Conservation (phyloP, 257 asterid species). For the Verbascum thapsus region DNA sequence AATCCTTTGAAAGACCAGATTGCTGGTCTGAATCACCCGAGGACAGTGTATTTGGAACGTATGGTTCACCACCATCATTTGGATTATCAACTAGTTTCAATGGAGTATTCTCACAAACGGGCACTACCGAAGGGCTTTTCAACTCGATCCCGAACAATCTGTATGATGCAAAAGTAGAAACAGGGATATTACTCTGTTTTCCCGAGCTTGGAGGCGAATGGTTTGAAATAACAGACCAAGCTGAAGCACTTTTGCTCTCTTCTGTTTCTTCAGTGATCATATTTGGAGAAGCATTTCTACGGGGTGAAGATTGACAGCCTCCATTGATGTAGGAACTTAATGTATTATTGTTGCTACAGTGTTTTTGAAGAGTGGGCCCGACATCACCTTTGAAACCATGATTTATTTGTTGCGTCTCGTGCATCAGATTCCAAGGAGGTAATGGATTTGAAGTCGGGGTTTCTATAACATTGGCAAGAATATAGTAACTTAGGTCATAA, state of each 20-base stretch:
- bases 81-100: constrained; percentile 35
- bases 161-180: constrained; percentile 44
- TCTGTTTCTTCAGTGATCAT: constrained; percentile 53
- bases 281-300: constrained; percentile 39
- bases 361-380: constrained; percentile 22
- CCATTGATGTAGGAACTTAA: constrained; percentile 25
- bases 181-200: constrained; percentile 36
- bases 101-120: constrained; percentile 34
- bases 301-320: constrained; percentile 31
- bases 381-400: constrained; percentile 38
- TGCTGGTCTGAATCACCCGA: constrained; percentile 67
- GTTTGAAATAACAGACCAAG: constrained; percentile 60
- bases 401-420: constrained; percentile 39
- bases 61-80: constrained; percentile 39
- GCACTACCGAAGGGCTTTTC: constrained; percentile 49
- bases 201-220: constrained; percentile 37
- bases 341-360: constrained; percentile 29
- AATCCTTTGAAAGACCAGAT: constrained; percentile 62
- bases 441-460: constrained; percentile 47
- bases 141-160: constrained; percentile 86
- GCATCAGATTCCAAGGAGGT: constrained; percentile 58
- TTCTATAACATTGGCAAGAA: constrained; percentile 37
- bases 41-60: constrained; percentile 36
- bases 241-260: constrained; percentile 52
- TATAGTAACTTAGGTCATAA: constrained; percentile 19